A percentile compares a stretch with the other conserved stretches of the same genome.
phyloP scores from a whole-genome alignment of 140 eudicot genomes.

The Cichorium intybus region DNA sequence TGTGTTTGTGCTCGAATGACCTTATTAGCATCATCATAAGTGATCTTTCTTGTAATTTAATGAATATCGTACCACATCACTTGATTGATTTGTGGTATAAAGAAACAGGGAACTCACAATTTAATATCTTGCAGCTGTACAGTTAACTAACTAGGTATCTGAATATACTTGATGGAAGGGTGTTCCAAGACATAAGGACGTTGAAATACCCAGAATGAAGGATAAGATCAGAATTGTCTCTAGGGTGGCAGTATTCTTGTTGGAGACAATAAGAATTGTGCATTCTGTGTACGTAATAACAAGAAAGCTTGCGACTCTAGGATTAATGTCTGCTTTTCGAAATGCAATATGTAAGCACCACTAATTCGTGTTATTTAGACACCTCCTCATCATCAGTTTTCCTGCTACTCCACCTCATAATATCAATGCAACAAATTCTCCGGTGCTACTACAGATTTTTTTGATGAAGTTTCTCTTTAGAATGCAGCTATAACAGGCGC shows the following conservation, averaged over 20 bases:
- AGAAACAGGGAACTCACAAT: constrained; percentile 4
- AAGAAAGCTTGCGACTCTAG: constrained; percentile 84
- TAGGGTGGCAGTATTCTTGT: constrained; percentile 96
- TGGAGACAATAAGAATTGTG: constrained; percentile 94
- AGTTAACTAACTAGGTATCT: constrained; percentile 41
- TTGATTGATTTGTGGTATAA: neutral
- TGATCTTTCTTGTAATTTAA: neutral
- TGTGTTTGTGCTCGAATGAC: constrained; percentile 1
- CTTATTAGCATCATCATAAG: neutral
- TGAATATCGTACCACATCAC: neutral
- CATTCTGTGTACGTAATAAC: constrained; percentile 86
- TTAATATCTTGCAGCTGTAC: constrained; percentile 45
- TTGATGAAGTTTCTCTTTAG: too few relatives aligned
- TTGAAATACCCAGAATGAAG: constrained; percentile 81
- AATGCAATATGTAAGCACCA: too few relatives aligned
- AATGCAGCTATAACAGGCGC: too few relatives aligned
- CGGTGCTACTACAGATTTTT: too few relatives aligned
- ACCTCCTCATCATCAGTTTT: too few relatives aligned
- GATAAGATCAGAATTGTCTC: constrained; percentile 73
- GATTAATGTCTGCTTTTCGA: too few relatives aligned
- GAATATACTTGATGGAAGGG: constrained; percentile 85
- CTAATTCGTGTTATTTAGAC: too few relatives aligned
- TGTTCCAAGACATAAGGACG: constrained; percentile 69
- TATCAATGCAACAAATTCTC: too few relatives aligned
- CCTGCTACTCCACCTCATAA: too few relatives aligned